Evolutionary conservation across 495 filamentous ascomycete genomes (phyloP).

Genomic region (Aspergillus wentii): DNA sequence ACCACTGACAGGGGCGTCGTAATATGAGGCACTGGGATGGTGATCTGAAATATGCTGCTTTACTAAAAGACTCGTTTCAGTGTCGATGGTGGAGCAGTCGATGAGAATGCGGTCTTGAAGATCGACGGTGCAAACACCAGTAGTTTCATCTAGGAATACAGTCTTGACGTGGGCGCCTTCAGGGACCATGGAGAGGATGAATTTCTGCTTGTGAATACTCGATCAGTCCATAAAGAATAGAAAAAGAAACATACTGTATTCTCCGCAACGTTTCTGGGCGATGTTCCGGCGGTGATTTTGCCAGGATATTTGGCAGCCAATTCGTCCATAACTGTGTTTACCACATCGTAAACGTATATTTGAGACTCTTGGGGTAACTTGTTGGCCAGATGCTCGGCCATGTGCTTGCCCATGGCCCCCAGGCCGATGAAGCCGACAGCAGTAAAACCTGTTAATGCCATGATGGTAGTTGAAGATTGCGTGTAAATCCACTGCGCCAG

Average conservation of each 20-base stretch:
- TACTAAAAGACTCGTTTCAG: conserved; percentile 31
- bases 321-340: conserved; percentile 22
- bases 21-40: conserved; percentile 25
- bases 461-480: too few species aligned
- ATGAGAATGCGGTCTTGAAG: conserved; percentile 28
- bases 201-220: conserved; percentile 40
- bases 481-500: too few species aligned
- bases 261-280: conserved; percentile 36
- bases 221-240: neutral
- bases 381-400: conserved; percentile 32
- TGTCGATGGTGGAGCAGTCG: conserved; percentile 44
- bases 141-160: conserved; percentile 40
- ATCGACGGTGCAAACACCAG: conserved; percentile 26
- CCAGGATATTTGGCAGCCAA: conserved; percentile 21
- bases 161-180: conserved; percentile 59
- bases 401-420: conserved; percentile 44
- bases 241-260: conserved; percentile 27
- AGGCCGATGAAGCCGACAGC: conserved; percentile 44
- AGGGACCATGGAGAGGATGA: conserved; percentile 61
- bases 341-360: conserved; percentile 38
- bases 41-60: conserved; percentile 17
- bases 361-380: conserved; percentile 26
- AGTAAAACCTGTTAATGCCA: neutral
- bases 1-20: conserved; percentile 41
- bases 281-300: conserved; percentile 18